phyloP scores from a whole-genome alignment of 176 grass and related monocot genomes.

The Canna indica region DNA sequence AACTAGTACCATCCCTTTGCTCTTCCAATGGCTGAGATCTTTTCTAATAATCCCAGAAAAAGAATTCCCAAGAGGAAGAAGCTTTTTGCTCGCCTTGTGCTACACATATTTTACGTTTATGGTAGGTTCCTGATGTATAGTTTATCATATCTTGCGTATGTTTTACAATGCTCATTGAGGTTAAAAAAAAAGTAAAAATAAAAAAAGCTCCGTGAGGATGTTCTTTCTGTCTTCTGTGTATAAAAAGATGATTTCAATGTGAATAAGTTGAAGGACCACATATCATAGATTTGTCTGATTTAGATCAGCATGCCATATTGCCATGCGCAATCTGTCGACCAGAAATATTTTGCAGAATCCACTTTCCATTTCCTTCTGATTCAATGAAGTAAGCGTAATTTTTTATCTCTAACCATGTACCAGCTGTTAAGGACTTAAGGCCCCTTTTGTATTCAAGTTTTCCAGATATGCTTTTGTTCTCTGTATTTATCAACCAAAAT shows the following conservation, averaged over 20 bases:
- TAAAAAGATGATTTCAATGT: neutral
- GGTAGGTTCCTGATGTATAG: neutral
- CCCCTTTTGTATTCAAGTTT: neutral
- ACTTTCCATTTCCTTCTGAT: too few relatives aligned
- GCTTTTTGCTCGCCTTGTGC: neutral
- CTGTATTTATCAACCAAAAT: neutral
- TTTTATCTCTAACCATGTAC: too few relatives aligned
- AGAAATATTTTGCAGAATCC: neutral
- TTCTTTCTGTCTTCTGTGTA: neutral
- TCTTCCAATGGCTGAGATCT: neutral
- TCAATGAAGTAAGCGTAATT: too few relatives aligned
- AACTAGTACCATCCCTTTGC: too few relatives aligned
- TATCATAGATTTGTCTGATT: neutral
- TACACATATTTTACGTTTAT: neutral
- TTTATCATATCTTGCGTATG: neutral
- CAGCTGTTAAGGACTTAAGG: too few relatives aligned
- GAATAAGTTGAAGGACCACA: neutral
- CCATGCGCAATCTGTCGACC: neutral
- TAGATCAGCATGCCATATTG: neutral
- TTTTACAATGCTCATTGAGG: neutral
- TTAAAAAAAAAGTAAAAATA: too few relatives aligned
- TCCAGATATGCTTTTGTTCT: neutral
- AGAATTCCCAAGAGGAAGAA: neutral
- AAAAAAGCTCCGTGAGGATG: neutral
- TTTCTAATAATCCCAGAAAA: too few relatives aligned